Evolutionary conservation across 2,329 filamentous ascomycete species (phyloP), one percentile per base, ranked within the genome.

Genomic region (Pezicula radicicola): DNA sequence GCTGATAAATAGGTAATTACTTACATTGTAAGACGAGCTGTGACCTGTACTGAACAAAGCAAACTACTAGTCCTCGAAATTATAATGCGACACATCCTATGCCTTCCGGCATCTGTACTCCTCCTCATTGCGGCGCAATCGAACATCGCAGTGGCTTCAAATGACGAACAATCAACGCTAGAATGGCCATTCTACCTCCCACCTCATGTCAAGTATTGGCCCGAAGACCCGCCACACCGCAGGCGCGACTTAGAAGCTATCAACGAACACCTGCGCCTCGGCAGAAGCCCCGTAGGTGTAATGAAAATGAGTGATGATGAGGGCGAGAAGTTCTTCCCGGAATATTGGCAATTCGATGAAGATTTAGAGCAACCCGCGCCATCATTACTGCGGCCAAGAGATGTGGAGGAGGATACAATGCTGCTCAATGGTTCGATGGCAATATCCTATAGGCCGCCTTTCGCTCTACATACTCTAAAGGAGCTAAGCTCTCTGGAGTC

Each of bases 261-360:
- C 67, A 55, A 68, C 71, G 57, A 68, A 61, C 55, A 63, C 76
- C 49, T 66, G 58, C 41, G 55, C 57, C 60, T 67, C 70, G 63
- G 59, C 27, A 50, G 50, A 27, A 68, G 60, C 39, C 87, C 87
- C 0, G 78, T 80, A 1, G 88, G 81, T 1, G 76, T 92, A 50
- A 81, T 80, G 64, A 91, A 91, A 65, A 89, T 92, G 81, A 76
- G 82, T 44, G 75, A 76, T 5, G 84, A 91, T 63, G 79, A 83
- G 46, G 81, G 81, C 54, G 86, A 89, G 65, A 94, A 90, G 76
- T 86, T 93, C 65, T 81, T 85, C 59, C 73, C 85, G 51, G 79
- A 88, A 42, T 87, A 90, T 66, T 85, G 66, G 66, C 60, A 61
- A 72, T 64, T 64, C 50, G 60, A 61, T 12, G 55, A 54, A 21